A percentile compares a stretch with the other conserved stretches of the same genome.
These are phyloP conservation scores for Monosporascus sp. DNA, from an alignment of 2,329 filamentous ascomycete genomes.

Conservation along the genomic window DNA sequence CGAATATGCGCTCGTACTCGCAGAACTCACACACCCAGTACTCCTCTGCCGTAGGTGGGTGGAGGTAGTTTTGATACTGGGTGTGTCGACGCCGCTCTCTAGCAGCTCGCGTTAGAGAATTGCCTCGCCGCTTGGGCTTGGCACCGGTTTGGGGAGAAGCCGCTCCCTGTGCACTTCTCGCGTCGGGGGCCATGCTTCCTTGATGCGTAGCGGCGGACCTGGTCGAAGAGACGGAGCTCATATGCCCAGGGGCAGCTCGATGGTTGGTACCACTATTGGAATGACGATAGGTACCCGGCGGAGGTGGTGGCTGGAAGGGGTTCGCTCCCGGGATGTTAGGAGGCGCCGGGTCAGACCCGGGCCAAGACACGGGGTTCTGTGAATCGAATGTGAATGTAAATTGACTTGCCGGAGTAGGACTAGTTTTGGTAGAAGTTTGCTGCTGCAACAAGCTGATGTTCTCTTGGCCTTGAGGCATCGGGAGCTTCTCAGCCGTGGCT, in stretches of 20 bases:
- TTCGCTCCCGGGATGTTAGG: slow-evolving; percentile 26
- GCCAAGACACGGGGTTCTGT: slow-evolving; percentile 76
- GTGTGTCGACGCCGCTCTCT: slow-evolving; percentile 73
- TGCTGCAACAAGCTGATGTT: slow-evolving; percentile 75
- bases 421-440: slow-evolving; percentile 55
- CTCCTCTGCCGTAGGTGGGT: slow-evolving; percentile 65
- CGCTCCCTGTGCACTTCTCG: slow-evolving; percentile 33
- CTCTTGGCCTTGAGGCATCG: slow-evolving; percentile 63
- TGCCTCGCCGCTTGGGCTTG: slow-evolving; percentile 64
- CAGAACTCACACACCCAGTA: slow-evolving; percentile 98
- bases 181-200: slow-evolving; percentile 21
- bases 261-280: slow-evolving; percentile 8
- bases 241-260: slow-evolving; percentile 11
- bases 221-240: slow-evolving; percentile 10
- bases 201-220: slow-evolving; percentile 11
- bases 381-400: slow-evolving; percentile 97
- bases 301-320: slow-evolving; percentile 16
- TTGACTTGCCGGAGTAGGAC: slow-evolving; percentile 67
- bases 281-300: slow-evolving; percentile 11
- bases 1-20: slow-evolving; percentile 95
- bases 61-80: slow-evolving; percentile 69
- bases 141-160: slow-evolving; percentile 31
- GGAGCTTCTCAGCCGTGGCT: slow-evolving; percentile 74
- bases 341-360: slow-evolving; percentile 43
- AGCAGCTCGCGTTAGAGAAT: slow-evolving; percentile 70